Conservation (phyloP, 1,284 basidiomycete genomes). For the Trichosporon inkin region DNA sequence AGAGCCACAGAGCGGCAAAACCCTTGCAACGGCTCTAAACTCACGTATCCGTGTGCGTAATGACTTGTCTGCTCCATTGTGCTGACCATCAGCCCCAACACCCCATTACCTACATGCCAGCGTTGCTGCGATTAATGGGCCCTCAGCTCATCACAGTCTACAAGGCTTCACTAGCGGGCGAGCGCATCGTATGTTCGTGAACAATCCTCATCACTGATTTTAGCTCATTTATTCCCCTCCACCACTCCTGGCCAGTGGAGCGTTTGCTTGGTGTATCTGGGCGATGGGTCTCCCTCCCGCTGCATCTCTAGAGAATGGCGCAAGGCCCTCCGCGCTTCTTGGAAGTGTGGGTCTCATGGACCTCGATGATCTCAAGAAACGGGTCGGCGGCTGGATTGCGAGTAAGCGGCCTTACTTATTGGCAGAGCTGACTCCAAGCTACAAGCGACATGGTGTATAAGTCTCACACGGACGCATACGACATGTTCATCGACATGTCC, state of each 20-base stretch:
- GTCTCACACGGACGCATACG: slow-evolving; percentile 38
- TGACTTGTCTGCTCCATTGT: not conserved
- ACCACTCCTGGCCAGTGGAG: slow-evolving; percentile 37
- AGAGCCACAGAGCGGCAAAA: slow-evolving; percentile 9
- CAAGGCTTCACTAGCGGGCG: slow-evolving; percentile 39
- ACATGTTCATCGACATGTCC: slow-evolving; percentile 46
- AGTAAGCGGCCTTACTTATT: slow-evolving; percentile 27
- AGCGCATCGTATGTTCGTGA: slow-evolving; percentile 35
- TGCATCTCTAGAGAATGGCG: slow-evolving; percentile 16
- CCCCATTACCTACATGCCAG: slow-evolving; percentile 38
- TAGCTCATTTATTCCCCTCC: slow-evolving; percentile 45
- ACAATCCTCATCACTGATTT: not conserved
- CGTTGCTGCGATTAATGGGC: slow-evolving; percentile 36
- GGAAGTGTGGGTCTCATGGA: slow-evolving; percentile 47
- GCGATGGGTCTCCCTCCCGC: slow-evolving; percentile 39
- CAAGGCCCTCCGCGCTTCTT: slow-evolving; percentile 27
- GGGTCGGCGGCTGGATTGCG: slow-evolving; percentile 41
- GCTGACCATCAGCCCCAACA: slow-evolving; percentile 25
- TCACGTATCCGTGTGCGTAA: not conserved
- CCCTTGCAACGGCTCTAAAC: slow-evolving; percentile 5
- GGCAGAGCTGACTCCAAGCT: slow-evolving; percentile 24
- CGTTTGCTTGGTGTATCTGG: slow-evolving; percentile 43
- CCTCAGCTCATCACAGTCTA: slow-evolving; percentile 39
- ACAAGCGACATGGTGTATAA: slow-evolving; percentile 44
- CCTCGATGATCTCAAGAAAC: slow-evolving; percentile 29